Evolutionary conservation across 2,329 filamentous ascomycete species (phyloP), one percentile per base, ranked within the genome.

Genomic region (Cercospora sp.): DNA sequence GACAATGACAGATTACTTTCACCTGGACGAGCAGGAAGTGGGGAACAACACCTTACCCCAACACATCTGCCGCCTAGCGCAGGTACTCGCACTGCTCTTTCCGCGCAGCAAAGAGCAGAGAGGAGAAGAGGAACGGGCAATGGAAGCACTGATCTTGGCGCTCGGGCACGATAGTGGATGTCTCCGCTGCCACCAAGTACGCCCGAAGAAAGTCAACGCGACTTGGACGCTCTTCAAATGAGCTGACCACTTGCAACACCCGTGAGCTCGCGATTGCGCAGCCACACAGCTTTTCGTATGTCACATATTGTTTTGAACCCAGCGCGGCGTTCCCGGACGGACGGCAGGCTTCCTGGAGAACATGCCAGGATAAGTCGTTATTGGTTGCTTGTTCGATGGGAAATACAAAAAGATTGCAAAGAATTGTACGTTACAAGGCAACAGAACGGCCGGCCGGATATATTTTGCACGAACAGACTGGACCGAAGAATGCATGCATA

Each of bases 1-100:
- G 64, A 66, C 28, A 59, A 59, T 48, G 60, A 65, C 18, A 62
- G 33, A 20, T 20, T 68, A 16, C 60, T 68, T 7, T 63, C 63
- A 13, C 67, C 68, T 23, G 68, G 63, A 1, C 55, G 61, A 10
- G 48, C 57, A 23, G 42, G 42, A 7, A 33, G 60, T 26, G 42
- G 40, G 16, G 61, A 65, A 10, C 60, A 66, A n/a, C 65, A 69
- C 16, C 68, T 68, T 36, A 70, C 70, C 13, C 70, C 70, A 26
- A 72, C 70, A 42, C 70, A 72, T 33, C 51, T 69, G 30, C 70
- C 70, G 30, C 66, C 69, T 7, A 65, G 62, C 53, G 66, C 69
- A n/a, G 64, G 66, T 4, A 65, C 69, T 7, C 68, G 67, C 33
- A 68, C 66, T 20, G 51, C 67, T n/a, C 33, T 64, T 5, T 63